Conservation (phyloP, 2,329 filamentous ascomycete species). For the Colletotrichum truncatum region DNA sequence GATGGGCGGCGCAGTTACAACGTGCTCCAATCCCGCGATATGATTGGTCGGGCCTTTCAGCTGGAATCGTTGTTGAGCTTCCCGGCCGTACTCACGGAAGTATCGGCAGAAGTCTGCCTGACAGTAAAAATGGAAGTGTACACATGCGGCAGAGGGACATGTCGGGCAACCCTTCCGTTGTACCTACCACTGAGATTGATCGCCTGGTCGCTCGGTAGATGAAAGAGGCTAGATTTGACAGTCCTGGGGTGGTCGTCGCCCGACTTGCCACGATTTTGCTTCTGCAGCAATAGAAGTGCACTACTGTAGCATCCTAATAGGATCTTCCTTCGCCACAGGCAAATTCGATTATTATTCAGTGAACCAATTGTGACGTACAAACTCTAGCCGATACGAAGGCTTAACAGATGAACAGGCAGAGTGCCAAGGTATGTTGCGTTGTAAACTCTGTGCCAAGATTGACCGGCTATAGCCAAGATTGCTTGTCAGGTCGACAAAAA, state of each 20-base stretch:
- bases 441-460: background rate
- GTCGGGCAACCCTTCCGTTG: background rate
- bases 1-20: background rate
- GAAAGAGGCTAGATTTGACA: slow-evolving; percentile 12
- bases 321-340: too few species aligned
- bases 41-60: slow-evolving; percentile 16
- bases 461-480: background rate
- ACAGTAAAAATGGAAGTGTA: background rate
- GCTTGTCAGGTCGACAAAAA: background rate
- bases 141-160: slow-evolving; percentile 2
- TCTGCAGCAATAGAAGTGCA: background rate
- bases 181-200: background rate
- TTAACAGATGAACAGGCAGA: background rate
- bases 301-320: background rate
- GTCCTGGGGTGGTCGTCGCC: background rate
- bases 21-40: background rate
- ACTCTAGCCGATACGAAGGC: background rate
- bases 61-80: background rate
- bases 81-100: slow-evolving; percentile 6
- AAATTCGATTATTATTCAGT: too few species aligned
- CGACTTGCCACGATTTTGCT: slow-evolving; percentile 12
- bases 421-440: background rate
- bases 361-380: background rate
- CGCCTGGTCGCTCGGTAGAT: slow-evolving; percentile 6
- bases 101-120: background rate